Percentiles rank a stretch among this genome's conserved stretches.
Evolutionary conservation across 148 eudicot genomes (phyloP).

Genomic region (Spergularia marina): DNA sequence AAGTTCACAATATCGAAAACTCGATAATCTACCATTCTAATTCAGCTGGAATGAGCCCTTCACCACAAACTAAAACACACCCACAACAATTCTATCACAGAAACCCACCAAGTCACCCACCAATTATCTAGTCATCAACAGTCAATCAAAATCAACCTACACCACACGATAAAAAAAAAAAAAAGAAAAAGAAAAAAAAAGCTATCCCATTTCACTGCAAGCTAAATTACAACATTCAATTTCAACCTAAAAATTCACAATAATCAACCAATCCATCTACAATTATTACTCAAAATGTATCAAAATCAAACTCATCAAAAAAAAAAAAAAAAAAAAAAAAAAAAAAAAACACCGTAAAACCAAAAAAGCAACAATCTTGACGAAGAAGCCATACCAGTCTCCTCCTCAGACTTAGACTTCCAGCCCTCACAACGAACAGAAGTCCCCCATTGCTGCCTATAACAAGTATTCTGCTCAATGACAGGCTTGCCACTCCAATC

Average conservation of each 20-base stretch:
- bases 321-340: background rate
- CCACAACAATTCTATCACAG: background rate
- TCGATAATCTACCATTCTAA: background rate
- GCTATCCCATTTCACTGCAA: background rate
- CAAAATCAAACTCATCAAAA: background rate
- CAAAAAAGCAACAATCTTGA: constrained; percentile 12
- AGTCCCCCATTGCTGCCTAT: constrained; percentile 89
- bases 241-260: background rate
- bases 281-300: background rate
- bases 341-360: background rate
- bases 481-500: constrained; percentile 96
- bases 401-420: constrained; percentile 71
- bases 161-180: constrained; percentile 3
- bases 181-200: too few relatives aligned
- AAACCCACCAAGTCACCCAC: background rate
- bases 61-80: constrained; percentile 7
- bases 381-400: constrained; percentile 59
- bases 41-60: background rate
- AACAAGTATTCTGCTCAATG: constrained; percentile 95
- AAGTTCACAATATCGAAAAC: background rate
- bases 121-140: constrained; percentile 15
- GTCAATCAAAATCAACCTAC: constrained; percentile 1
- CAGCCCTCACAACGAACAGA: constrained; percentile 84
- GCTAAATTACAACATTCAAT: background rate
- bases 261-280: constrained; percentile 7